A percentile compares a stretch with the other conserved stretches of the same genome.
These are phyloP conservation scores for Kurtzmaniella cleridarum DNA, from an alignment of 805 yeast genomes.

Conservation along the genomic window DNA sequence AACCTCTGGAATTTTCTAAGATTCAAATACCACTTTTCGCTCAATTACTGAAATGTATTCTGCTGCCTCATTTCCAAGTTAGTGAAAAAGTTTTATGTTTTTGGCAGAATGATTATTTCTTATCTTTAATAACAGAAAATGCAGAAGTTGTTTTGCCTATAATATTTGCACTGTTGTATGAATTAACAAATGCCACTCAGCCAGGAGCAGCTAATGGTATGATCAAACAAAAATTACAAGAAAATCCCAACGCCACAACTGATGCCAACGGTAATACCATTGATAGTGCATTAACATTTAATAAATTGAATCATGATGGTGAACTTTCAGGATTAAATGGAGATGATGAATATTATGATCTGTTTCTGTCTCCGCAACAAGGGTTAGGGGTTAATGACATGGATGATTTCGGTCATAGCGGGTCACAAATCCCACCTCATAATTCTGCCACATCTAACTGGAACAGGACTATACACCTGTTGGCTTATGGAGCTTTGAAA, in stretches of 20 bases:
- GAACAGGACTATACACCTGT: slow-evolving; percentile 89
- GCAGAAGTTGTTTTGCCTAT: slow-evolving; percentile 92
- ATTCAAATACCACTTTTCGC: slow-evolving; percentile 91
- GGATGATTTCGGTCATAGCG: slow-evolving; percentile 27
- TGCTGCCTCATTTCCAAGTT: slow-evolving; percentile 95
- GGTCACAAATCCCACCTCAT: slow-evolving; percentile 31
- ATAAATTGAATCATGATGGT: slow-evolving; percentile 15
- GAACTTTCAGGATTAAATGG: slow-evolving; percentile 8
- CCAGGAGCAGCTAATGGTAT: slow-evolving; percentile 38
- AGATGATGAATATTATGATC: slow-evolving; percentile 41
- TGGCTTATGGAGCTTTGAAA: slow-evolving; percentile 87
- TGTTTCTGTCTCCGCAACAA: slow-evolving; percentile 31
- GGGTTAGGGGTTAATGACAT: slow-evolving; percentile 17
- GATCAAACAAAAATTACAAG: slow-evolving; percentile 32
- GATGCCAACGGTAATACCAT: slow-evolving; percentile 41
- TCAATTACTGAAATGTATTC: slow-evolving; percentile 88
- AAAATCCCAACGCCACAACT: slow-evolving; percentile 31
- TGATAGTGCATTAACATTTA: slow-evolving; percentile 30
- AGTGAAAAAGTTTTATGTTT: slow-evolving; percentile 90
- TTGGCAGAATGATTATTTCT: slow-evolving; percentile 93
- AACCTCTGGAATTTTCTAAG: slow-evolving; percentile 84
- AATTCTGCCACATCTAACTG: slow-evolving; percentile 60
- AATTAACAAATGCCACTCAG: slow-evolving; percentile 55
- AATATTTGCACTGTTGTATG: slow-evolving; percentile 83
- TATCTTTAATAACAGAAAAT: slow-evolving; percentile 83